Conservation (phyloP, 352 stramenopile genomes). For the Phytopythium mirpurense region DNA sequence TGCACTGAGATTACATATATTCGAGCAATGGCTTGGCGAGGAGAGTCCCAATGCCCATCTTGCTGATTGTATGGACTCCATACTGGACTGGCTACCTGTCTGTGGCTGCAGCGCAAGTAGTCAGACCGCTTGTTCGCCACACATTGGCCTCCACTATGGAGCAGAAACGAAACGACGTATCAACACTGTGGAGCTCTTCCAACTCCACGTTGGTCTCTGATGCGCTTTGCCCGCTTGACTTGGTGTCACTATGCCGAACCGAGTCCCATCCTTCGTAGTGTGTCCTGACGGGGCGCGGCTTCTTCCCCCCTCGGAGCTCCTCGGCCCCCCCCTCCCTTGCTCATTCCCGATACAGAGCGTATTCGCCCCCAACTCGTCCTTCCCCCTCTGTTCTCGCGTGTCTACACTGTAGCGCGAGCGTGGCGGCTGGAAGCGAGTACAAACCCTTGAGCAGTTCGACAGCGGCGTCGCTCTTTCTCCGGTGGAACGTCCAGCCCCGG, state of each 20-base stretch:
- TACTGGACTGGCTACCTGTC: neutral
- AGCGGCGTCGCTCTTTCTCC: neutral
- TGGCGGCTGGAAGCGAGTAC: neutral
- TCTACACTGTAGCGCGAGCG: neutral
- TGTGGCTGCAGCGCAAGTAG: conserved; percentile 6
- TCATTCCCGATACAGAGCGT: conserved; percentile 7
- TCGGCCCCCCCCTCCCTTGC: neutral
- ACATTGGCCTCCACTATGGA: neutral
- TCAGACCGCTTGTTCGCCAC: neutral
- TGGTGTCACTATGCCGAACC: neutral
- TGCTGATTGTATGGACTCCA: neutral
- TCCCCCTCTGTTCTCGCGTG: neutral
- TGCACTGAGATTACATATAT: too few species aligned
- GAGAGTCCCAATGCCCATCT: too few species aligned
- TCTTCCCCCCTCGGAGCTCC: neutral
- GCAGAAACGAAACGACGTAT: neutral
- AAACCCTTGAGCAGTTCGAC: neutral
- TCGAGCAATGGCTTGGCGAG: too few species aligned
- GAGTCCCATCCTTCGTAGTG: neutral
- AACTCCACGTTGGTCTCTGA: neutral
- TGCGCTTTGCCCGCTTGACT: neutral
- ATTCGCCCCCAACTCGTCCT: conserved; percentile 6
- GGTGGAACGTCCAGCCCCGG: too few species aligned
- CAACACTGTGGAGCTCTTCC: conserved; percentile 2
- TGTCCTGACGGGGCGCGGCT: neutral